Evolutionary conservation across 2,329 filamentous ascomycete species (phyloP).

Genomic region (Ophiostoma piceae): DNA sequence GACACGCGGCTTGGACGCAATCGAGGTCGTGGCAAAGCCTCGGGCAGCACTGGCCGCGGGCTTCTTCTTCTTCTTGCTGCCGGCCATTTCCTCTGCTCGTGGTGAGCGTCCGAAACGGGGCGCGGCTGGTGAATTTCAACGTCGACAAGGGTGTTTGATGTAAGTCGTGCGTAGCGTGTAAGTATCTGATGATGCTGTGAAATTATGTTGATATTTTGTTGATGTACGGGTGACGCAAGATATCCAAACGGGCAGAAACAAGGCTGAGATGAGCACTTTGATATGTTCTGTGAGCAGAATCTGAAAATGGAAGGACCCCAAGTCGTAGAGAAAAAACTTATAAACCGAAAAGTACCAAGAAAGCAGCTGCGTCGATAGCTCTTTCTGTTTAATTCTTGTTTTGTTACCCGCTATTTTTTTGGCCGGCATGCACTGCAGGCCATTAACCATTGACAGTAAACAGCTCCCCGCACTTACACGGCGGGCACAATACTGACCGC

Average conservation of each 20-base stretch:
- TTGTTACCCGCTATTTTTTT: slow-evolving; percentile 22
- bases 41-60: slow-evolving; percentile 77
- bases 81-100: slow-evolving; percentile 52
- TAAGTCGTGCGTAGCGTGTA: not conserved
- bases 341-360: slow-evolving; percentile 8
- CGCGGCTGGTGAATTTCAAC: slow-evolving; percentile 14
- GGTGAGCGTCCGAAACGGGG: slow-evolving; percentile 22
- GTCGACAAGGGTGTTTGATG: slow-evolving; percentile 5
- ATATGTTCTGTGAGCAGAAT: not conserved
- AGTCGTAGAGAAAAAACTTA: not conserved
- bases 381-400: slow-evolving; percentile 17
- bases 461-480: slow-evolving; percentile 23
- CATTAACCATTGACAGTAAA: slow-evolving; percentile 3
- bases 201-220: too few species aligned
- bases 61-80: slow-evolving; percentile 88
- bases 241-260: not conserved
- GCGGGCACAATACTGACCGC: slow-evolving; percentile 29
- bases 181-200: not conserved
- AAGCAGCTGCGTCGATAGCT: slow-evolving; percentile 11
- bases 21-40: slow-evolving; percentile 89
- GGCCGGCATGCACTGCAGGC: slow-evolving; percentile 3
- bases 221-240: not conserved
- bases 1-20: slow-evolving; percentile 72
- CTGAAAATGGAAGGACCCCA: not conserved
- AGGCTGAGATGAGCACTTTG: not conserved